These are phyloP conservation scores for Stenogyne calaminthoides DNA, from an alignment of 305 asterid genomes.

Conservation along the genomic window DNA sequence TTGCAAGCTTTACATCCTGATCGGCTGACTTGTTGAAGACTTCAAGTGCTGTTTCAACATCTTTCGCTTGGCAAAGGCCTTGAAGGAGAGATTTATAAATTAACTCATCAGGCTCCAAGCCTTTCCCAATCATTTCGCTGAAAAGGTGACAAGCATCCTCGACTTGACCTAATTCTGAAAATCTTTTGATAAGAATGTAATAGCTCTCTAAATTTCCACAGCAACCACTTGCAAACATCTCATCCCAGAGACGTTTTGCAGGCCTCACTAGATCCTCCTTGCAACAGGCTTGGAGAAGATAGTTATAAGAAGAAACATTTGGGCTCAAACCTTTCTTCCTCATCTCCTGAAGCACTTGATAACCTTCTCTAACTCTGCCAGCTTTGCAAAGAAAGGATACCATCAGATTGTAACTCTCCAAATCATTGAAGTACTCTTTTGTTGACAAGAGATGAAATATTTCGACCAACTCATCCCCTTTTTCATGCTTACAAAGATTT, in stretches of 20 bases:
- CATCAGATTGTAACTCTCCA: slow-evolving; percentile 68
- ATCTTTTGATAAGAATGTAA: slow-evolving; percentile 55
- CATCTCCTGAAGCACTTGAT: slow-evolving; percentile 75
- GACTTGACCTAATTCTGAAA: slow-evolving; percentile 54
- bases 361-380: slow-evolving; percentile 70
- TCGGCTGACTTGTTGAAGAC: slow-evolving; percentile 53
- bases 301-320: slow-evolving; percentile 66
- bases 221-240: slow-evolving; percentile 87
- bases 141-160: slow-evolving; percentile 77
- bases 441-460: slow-evolving; percentile 52
- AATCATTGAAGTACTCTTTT: slow-evolving; percentile 52
- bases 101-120: slow-evolving; percentile 55
- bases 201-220: slow-evolving; percentile 64
- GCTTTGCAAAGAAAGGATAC: slow-evolving; percentile 68
- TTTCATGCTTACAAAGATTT: slow-evolving; percentile 67
- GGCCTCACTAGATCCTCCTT: slow-evolving; percentile 79
- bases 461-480: slow-evolving; percentile 60
- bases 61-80: slow-evolving; percentile 60
- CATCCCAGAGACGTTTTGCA: slow-evolving; percentile 91
- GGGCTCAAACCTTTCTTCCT: slow-evolving; percentile 72
- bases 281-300: slow-evolving; percentile 84
- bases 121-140: slow-evolving; percentile 66
- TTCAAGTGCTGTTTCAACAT: slow-evolving; percentile 51
- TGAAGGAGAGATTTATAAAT: slow-evolving; percentile 56
- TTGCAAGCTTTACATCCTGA: slow-evolving; percentile 55